Percentiles rank a stretch among this genome's conserved stretches.
These are phyloP conservation scores for Erodium texanum DNA, from an alignment of 441 rosid species.

Conservation along the genomic window DNA sequence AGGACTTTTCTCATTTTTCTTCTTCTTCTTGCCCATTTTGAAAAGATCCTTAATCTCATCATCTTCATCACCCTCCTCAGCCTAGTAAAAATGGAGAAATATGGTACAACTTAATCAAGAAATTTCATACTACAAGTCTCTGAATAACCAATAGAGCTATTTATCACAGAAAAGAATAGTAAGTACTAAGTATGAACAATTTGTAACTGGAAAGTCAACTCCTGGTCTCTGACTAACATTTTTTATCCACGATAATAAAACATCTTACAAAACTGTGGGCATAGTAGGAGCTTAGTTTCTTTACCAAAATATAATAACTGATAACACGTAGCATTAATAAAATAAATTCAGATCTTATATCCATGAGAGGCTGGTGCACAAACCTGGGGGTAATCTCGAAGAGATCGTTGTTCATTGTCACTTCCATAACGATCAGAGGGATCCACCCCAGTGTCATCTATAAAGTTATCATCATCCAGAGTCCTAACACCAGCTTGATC, in stretches of 20 bases:
- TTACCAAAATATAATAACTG: neutral
- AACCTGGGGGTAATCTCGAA: conserved; percentile 74
- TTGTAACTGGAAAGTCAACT: neutral
- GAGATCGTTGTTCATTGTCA: conserved; percentile 51
- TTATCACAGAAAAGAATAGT: neutral
- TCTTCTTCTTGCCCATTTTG: conserved; percentile 80
- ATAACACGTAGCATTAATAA: neutral
- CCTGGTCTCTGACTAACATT: neutral
- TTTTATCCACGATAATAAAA: no score
- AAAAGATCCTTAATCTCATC: conserved; percentile 79
- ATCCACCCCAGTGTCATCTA: conserved; percentile 83
- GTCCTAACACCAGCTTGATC: conserved; percentile 84
- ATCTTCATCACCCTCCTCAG: conserved; percentile 90
- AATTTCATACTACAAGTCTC: neutral
- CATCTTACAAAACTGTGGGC: no score
- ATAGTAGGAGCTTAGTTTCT: no score
- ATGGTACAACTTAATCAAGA: neutral
- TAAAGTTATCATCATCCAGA: conserved; percentile 86
- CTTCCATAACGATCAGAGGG: conserved; percentile 71
- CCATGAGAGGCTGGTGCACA: conserved; percentile 10
- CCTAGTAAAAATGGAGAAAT: conserved; percentile 33
- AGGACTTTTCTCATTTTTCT: conserved; percentile 81
- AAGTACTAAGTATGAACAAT: neutral
- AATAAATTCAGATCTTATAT: neutral
- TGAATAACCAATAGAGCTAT: neutral